These are phyloP conservation scores for Colletotrichum orchidophilum DNA, from an alignment of 2,329 filamentous ascomycete species.

Conservation along the genomic window DNA sequence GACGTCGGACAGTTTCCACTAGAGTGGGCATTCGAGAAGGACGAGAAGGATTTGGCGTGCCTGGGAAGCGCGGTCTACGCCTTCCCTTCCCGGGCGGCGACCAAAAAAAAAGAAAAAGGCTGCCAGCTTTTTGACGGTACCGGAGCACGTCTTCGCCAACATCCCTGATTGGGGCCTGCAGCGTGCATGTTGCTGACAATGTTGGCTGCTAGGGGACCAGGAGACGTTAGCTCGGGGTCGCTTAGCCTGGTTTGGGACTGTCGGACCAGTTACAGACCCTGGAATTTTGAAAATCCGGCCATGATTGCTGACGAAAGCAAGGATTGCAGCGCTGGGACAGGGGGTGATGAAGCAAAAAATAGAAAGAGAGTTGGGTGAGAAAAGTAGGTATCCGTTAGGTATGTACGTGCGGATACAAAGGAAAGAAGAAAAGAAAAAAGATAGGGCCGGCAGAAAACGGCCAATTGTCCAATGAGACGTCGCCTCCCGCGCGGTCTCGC, in stretches of 20 bases:
- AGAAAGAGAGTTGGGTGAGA: not conserved
- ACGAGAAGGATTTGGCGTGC: conserved; percentile 10
- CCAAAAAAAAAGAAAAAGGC: not conserved
- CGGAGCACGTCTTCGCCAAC: not conserved
- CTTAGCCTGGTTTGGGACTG: not conserved
- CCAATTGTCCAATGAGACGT: conserved; percentile 27
- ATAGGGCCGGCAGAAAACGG: conserved; percentile 1
- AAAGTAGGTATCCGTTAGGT: too few species aligned
- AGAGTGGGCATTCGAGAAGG: conserved; percentile 4
- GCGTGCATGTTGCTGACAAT: not conserved
- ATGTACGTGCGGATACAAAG: too few species aligned
- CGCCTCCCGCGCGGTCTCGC: not conserved
- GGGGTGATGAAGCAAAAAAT: not conserved
- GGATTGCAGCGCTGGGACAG: not conserved
- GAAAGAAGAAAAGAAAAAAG: not conserved
- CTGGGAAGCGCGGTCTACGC: not conserved
- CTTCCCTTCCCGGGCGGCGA: not conserved
- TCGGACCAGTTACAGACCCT: conserved; percentile 9
- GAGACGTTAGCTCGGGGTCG: not conserved
- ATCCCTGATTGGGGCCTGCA: not conserved
- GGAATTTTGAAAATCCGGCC: conserved; percentile 30
- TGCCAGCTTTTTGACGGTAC: not conserved
- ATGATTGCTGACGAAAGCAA: conserved; percentile 12
- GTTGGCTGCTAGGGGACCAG: conserved; percentile 19
- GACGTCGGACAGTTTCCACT: conserved; percentile 31